Conservation (phyloP, 495 filamentous ascomycete species). For the Tuber borchii region DNA sequence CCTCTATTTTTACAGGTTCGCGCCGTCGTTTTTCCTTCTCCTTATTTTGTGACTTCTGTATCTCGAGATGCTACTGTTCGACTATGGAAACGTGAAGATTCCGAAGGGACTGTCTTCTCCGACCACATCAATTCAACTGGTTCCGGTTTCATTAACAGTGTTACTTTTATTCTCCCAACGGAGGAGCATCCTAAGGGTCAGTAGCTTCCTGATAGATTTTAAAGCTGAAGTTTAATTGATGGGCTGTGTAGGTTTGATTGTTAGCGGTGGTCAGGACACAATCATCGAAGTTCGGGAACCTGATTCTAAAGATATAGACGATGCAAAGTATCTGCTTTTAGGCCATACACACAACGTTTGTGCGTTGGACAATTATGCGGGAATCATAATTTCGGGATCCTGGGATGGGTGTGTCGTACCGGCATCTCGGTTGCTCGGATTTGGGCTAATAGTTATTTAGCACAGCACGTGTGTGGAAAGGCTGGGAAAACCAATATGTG, state of each 20-base stretch:
- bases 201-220: conserved; percentile 5
- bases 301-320: conserved; percentile 44
- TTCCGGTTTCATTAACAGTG: conserved; percentile 72
- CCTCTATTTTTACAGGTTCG: conserved; percentile 61
- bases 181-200: conserved; percentile 56
- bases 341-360: conserved; percentile 86
- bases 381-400: conserved; percentile 78
- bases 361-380: conserved; percentile 68
- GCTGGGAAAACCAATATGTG: conserved; percentile 66
- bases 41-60: conserved; percentile 68
- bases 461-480: conserved; percentile 41
- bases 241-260: conserved; percentile 56
- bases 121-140: conserved; percentile 67
- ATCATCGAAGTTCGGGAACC: conserved; percentile 86
- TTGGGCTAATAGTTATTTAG: conserved; percentile 28
- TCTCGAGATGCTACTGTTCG: conserved; percentile 88
- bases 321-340: conserved; percentile 75
- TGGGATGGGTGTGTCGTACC: conserved; percentile 69
- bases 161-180: conserved; percentile 71
- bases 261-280: conserved; percentile 81
- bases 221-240: conserved; percentile 6
- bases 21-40: conserved; percentile 68
- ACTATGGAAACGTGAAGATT: conserved; percentile 64
- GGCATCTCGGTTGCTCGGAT: neutral
- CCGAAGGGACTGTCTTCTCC: conserved; percentile 64